A percentile compares a stretch with the other conserved stretches of the same genome.
Conservation (phyloP, 1,139 yeast species). For the Kodamaea alishanica region DNA sequence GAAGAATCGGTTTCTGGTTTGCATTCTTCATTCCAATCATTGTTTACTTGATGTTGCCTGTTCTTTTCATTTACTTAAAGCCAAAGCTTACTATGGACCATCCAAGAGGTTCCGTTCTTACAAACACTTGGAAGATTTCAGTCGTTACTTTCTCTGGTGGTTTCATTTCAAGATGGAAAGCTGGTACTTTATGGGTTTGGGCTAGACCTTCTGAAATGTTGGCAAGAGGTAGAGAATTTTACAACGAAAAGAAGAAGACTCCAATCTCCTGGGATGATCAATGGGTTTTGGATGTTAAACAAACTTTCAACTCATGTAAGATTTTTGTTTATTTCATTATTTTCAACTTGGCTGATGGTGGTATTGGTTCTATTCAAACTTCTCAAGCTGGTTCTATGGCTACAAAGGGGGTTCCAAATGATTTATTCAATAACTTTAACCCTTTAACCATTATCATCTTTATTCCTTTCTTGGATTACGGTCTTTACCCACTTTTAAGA, state of each 20-base stretch:
- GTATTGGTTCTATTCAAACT: slow-evolving; percentile 59
- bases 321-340: slow-evolving; percentile 61
- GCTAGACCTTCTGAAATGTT: slow-evolving; percentile 51
- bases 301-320: slow-evolving; percentile 57
- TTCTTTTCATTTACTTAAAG: slow-evolving; percentile 38
- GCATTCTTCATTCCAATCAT: slow-evolving; percentile 62
- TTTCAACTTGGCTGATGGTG: slow-evolving; percentile 63
- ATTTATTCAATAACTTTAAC: slow-evolving; percentile 63
- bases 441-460: slow-evolving; percentile 62
- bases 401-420: slow-evolving; percentile 67
- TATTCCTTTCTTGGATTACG: slow-evolving; percentile 60
- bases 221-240: slow-evolving; percentile 38
- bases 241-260: slow-evolving; percentile 24
- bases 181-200: slow-evolving; percentile 48
- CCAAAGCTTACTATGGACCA: slow-evolving; percentile 35
- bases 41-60: slow-evolving; percentile 47
- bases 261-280: slow-evolving; percentile 49
- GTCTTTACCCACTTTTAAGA: slow-evolving; percentile 58
- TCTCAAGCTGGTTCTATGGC: slow-evolving; percentile 67
- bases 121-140: slow-evolving; percentile 39
- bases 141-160: slow-evolving; percentile 37
- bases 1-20: slow-evolving; percentile 71
- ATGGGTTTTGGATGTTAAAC: slow-evolving; percentile 59
- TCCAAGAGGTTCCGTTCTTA: slow-evolving; percentile 49
- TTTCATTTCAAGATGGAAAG: slow-evolving; percentile 35